phyloP scores from a whole-genome alignment of 768 basidiomycete genomes.

The Calocybe gangraenosa region DNA sequence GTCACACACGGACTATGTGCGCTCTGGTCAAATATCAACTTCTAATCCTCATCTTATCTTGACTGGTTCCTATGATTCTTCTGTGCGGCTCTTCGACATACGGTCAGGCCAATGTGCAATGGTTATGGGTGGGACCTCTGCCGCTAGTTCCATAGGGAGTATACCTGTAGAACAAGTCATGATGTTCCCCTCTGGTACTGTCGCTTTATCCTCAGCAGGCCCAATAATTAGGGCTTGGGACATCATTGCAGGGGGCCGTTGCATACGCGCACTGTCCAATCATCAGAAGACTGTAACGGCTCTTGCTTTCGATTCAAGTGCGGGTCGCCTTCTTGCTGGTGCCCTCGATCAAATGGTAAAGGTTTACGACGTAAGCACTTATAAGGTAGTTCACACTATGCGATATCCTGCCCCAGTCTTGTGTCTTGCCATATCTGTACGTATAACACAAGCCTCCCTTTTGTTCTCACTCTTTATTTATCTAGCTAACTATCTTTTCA shows the following conservation, averaged over 20 bases:
- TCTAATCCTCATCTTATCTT: slow-evolving; percentile 81
- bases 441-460: slow-evolving; percentile 20
- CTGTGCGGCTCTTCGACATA: slow-evolving; percentile 82
- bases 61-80: slow-evolving; percentile 94
- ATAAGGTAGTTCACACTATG: slow-evolving; percentile 98
- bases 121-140: slow-evolving; percentile 55
- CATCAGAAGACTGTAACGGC: slow-evolving; percentile 98
- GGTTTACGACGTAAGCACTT: slow-evolving; percentile 91
- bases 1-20: slow-evolving; percentile 93
- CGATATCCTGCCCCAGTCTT: slow-evolving; percentile 92
- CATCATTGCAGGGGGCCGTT: slow-evolving; percentile 84
- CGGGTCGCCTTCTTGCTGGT: slow-evolving; percentile 81
- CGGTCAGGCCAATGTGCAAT: slow-evolving; percentile 84
- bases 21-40: slow-evolving; percentile 83
- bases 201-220: slow-evolving; percentile 82
- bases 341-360: slow-evolving; percentile 98
- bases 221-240: slow-evolving; percentile 96
- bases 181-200: slow-evolving; percentile 86
- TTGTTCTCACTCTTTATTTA: not conserved
- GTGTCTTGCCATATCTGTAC: slow-evolving; percentile 86
- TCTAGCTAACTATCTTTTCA: slow-evolving; percentile 23
- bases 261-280: slow-evolving; percentile 88
- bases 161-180: slow-evolving; percentile 89
- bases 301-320: slow-evolving; percentile 72
- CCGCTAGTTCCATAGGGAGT: slow-evolving; percentile 27